phyloP scores from a whole-genome alignment of 106 monocot species.

The Triglochin maritima region DNA sequence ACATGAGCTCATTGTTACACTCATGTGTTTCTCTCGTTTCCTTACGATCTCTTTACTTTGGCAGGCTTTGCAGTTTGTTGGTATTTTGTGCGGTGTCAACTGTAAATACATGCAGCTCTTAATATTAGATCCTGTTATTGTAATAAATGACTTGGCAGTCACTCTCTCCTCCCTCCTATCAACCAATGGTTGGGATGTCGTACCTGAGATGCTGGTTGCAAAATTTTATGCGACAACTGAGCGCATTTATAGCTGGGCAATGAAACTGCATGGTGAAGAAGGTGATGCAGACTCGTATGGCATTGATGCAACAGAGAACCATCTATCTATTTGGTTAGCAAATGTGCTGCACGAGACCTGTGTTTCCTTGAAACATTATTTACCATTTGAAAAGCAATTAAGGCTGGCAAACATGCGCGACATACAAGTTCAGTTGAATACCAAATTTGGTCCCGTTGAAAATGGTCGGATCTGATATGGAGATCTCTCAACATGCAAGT shows the following conservation, averaged over 20 bases:
- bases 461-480: too few species aligned
- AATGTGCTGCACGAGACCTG: conserved; percentile 46
- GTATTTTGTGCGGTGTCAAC: conserved; percentile 54
- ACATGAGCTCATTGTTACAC: background rate
- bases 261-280: conserved; percentile 3
- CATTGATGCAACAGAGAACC: conserved; percentile 34
- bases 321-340: conserved; percentile 23
- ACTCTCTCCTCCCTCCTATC: conserved; percentile 67
- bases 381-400: conserved; percentile 61
- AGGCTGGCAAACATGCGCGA: conserved; percentile 39
- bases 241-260: conserved; percentile 45
- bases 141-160: conserved; percentile 63
- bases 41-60: background rate
- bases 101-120: conserved; percentile 75
- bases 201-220: conserved; percentile 27
- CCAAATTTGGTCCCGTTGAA: too few species aligned
- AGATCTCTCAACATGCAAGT: too few species aligned
- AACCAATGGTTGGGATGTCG: conserved; percentile 28
- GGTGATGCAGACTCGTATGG: background rate
- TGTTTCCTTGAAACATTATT: conserved; percentile 46
- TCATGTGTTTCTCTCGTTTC: background rate
- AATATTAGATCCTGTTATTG: conserved; percentile 34
- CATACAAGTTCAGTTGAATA: background rate
- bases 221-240: conserved; percentile 49
- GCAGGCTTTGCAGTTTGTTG: conserved; percentile 70